Evolutionary conservation across 2,329 filamentous ascomycete genomes (phyloP), one percentile per base, ranked within the genome.

Genomic region (Colletotrichum tropicicola): DNA sequence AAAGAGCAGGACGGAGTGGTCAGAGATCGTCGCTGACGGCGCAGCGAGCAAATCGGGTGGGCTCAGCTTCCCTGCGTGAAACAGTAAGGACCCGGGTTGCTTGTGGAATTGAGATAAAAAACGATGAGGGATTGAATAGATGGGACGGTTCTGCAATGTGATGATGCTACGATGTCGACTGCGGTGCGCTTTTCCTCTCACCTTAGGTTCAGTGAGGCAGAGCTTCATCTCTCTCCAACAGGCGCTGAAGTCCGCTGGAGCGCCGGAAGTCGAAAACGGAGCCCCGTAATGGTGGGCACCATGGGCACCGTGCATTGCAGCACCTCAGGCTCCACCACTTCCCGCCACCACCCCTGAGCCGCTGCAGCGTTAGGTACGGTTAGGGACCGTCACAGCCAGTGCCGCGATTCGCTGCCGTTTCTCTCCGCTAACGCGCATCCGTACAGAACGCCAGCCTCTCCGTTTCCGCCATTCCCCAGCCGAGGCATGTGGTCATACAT

Each of bases 401-500:
- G 25, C 21, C n/a, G n/a, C n/a, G n/a, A n/a, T n/a, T n/a, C n/a
- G 21, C 21, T 27, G 9, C 55, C 44, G 19, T 23, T 44, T 44
- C 19, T 12, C 3, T 7, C 10, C n/a, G 10, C 7, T 9, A 27
- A 15, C 15, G 27, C 10, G 17, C 13, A 7, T 17, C 60, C 48
- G 30, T 48, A 41, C 43, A 23, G 56, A 54, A 60, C 15, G 44
- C 21, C 44, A 45, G 25, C 57, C 45, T 44, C 30, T 55, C 54
- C 63, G 53, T 59, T 58, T 59, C 35, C 32, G 44, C 44, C 15
- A 21, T 19, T 23, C 30, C n/a, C 53, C 55, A 65, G 52, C 66
- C 66, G 66, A 68, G 66, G 66, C 66, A 68, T 68, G 64, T 68
- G 66, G 59, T 59, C 51, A 52, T 51, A 61, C 35, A 43, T 65